These are phyloP conservation scores for Multifurca ochricompacta DNA, from an alignment of 768 basidiomycete species.

Conservation along the genomic window DNA sequence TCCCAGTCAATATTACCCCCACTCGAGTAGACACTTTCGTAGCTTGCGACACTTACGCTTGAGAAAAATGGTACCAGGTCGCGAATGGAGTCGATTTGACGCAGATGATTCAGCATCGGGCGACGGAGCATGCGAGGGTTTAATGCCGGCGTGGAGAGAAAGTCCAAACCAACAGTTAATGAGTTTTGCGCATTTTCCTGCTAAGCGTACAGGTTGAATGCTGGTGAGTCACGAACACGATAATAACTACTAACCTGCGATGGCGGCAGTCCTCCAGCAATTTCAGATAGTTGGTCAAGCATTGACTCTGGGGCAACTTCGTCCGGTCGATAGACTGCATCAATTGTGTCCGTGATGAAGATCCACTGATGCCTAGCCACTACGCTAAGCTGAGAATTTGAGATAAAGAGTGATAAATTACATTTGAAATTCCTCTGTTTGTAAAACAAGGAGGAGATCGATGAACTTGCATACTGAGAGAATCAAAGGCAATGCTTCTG, in stretches of 20 bases:
- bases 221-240: not conserved
- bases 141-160: slow-evolving; percentile 21
- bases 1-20: slow-evolving; percentile 84
- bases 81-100: slow-evolving; percentile 74
- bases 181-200: slow-evolving; percentile 4
- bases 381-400: not conserved
- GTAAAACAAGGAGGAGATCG: slow-evolving; percentile 84
- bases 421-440: slow-evolving; percentile 99
- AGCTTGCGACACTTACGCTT: slow-evolving; percentile 78
- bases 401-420: slow-evolving; percentile 28
- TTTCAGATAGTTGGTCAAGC: slow-evolving; percentile 84
- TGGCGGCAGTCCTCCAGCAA: slow-evolving; percentile 59
- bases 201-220: not conserved
- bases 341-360: slow-evolving; percentile 95
- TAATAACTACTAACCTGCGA: slow-evolving; percentile 25
- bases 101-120: slow-evolving; percentile 61
- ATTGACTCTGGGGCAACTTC: slow-evolving; percentile 79
- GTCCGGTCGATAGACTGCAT: slow-evolving; percentile 84
- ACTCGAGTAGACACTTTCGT: slow-evolving; percentile 84
- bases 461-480: slow-evolving; percentile 91
- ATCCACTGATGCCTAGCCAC: slow-evolving; percentile 89
- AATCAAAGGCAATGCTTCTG: slow-evolving; percentile 76
- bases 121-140: slow-evolving; percentile 52
- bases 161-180: not conserved
- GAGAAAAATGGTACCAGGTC: slow-evolving; percentile 91